Evolutionary conservation across 176 grass and related monocot genomes (phyloP), one percentile per base, ranked within the genome.

Genomic region (Tillandsia fasciculata): DNA sequence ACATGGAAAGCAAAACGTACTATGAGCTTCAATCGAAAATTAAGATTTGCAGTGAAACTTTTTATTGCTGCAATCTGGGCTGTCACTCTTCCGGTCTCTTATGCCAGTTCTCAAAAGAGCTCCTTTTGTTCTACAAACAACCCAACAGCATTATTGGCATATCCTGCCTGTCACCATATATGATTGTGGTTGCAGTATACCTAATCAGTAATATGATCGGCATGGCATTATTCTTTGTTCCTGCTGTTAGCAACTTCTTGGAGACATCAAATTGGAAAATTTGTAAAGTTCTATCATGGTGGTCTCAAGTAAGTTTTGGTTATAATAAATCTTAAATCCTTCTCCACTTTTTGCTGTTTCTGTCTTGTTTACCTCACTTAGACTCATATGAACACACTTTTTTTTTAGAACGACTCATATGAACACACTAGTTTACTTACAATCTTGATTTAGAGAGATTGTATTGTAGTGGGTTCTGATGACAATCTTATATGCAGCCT

Each of bases 211-310:
- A 91, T 80, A 83, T 89, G 70, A 80, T 96, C 63, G 85, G 88
- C 64, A 89, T 89, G 92, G 86, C 92, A 48, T 76, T 96, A 48
- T 91, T 91, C 84, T 82, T 96, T 75, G 86, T 96, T 82, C 92
- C 92, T 70, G 86, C 88, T n/a, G 83, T 89, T 68, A 82, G 67
- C 74, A 87, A 64, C 64, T 96, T 87, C 50, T 80, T 96, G 57
- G 92, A 96, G 69, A 96, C 83, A 70, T 91, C 88, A 80, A 83
- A 78, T 71, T 96, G 73, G 76, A 33, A 65, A 71, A 69, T 87
- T 51, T 96, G 88, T 64, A 89, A 83, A 63, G 64, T 96, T 59
- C 73, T 96, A 64, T 91, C 92, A 57, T 96, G 92, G 92, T 96
- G 86, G 92, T 84, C 77, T 64, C 92, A 96, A 70, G 92, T 96